phyloP scores from a whole-genome alignment of 2,329 filamentous ascomycete species.

The Phialemonium atrogriseum region DNA sequence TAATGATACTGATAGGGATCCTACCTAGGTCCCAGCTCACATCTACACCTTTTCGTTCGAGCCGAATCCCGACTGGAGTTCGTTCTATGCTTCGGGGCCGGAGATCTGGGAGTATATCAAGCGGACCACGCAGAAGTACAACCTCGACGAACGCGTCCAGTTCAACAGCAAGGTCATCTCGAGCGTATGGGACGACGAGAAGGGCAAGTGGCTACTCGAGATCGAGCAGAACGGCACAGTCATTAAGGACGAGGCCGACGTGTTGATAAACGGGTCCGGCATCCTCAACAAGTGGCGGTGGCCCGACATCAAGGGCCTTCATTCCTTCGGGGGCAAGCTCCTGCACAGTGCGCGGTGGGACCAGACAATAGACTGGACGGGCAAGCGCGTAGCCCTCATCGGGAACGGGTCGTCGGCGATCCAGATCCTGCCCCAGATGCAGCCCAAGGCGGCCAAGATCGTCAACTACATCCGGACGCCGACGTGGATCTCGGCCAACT shows the following conservation, averaged over 20 bases:
- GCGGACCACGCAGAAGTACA: constrained; percentile 3
- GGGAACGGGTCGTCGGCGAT: constrained; percentile 18
- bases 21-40: constrained; percentile 41
- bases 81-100: constrained; percentile 34
- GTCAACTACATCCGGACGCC: constrained; percentile 10
- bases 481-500: constrained; percentile 11
- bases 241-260: constrained; percentile 3
- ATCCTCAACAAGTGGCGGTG: constrained; percentile 9
- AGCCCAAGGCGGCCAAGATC: too few relatives aligned
- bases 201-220: constrained; percentile 1
- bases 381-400: constrained; percentile 16
- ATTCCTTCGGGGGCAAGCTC: constrained; percentile 15
- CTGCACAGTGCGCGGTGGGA: constrained; percentile 17
- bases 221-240: constrained; percentile 4
- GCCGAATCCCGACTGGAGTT: constrained; percentile 32
- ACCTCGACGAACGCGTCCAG: constrained; percentile 5
- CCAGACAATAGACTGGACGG: constrained; percentile 9
- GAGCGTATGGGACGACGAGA: constrained; percentile 3
- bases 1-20: too few relatives aligned
- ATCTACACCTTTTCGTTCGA: constrained; percentile 43
- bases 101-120: constrained; percentile 31
- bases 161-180: constrained; percentile 5
- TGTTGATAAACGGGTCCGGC: constrained; percentile 5
- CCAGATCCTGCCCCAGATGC: constrained; percentile 13
- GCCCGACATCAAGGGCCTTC: constrained; percentile 14